Conservation (phyloP, 768 basidiomycete genomes). For the Pseudohyphozyma bogoriensis region DNA sequence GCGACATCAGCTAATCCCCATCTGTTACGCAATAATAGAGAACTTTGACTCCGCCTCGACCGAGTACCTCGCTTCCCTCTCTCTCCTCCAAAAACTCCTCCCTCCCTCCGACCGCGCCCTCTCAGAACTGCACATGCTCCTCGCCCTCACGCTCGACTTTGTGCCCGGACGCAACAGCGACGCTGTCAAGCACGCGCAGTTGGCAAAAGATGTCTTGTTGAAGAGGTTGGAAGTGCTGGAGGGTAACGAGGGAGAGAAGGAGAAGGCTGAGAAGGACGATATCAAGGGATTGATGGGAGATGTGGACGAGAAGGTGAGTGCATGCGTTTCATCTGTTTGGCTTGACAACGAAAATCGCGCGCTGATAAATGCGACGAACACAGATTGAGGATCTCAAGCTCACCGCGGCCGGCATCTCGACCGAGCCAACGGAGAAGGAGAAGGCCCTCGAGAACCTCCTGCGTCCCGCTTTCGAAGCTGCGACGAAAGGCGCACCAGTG, state of each 20-base stretch:
- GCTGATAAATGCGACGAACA: neutral
- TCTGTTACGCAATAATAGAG: slow-evolving; percentile 19
- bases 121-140: slow-evolving; percentile 29
- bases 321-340: too few relatives aligned
- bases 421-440: slow-evolving; percentile 18
- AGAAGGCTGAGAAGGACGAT: slow-evolving; percentile 1
- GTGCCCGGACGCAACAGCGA: slow-evolving; percentile 7
- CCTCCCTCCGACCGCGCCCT: slow-evolving; percentile 27
- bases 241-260: neutral
- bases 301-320: slow-evolving; percentile 25
- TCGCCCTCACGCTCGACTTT: slow-evolving; percentile 29
- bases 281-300: slow-evolving; percentile 21
- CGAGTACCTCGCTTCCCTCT: slow-evolving; percentile 27
- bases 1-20: neutral
- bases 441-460: slow-evolving; percentile 12
- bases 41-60: slow-evolving; percentile 26
- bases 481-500: neutral
- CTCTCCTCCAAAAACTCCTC: slow-evolving; percentile 12
- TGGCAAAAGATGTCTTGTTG: slow-evolving; percentile 19
- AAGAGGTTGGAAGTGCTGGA: slow-evolving; percentile 9
- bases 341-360: neutral
- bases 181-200: slow-evolving; percentile 23
- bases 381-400: slow-evolving; percentile 29
- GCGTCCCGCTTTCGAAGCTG: neutral
- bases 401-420: slow-evolving; percentile 9